These are phyloP conservation scores for Platanus orientalis DNA, from an alignment of 164 flowering plant genomes.

Conservation along the genomic window DNA sequence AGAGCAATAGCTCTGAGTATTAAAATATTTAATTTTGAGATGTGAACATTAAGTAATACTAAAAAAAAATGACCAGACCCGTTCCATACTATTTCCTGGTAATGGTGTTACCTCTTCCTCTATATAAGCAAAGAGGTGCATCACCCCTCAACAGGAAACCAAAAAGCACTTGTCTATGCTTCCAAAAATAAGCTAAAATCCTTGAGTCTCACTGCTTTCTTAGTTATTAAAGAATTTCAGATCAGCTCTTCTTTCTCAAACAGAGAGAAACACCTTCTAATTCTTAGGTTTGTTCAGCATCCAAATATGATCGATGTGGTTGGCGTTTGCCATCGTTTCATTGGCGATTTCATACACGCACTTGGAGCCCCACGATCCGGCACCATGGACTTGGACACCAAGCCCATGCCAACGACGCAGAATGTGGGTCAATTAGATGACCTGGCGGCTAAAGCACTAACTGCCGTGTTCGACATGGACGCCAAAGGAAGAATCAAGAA, in stretches of 20 bases:
- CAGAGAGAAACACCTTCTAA: neutral
- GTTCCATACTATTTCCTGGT: neutral
- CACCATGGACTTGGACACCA: neutral
- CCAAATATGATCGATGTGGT: slow-evolving; percentile 19
- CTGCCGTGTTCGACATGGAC: slow-evolving; percentile 24
- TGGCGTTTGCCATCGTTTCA: slow-evolving; percentile 13
- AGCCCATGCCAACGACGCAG: neutral
- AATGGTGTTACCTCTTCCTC: neutral
- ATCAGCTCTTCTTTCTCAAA: neutral
- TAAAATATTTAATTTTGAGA: neutral
- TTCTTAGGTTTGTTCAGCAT: neutral
- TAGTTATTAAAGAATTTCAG: neutral
- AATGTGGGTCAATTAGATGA: slow-evolving; percentile 11
- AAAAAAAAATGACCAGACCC: too few species aligned
- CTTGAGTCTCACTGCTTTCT: neutral
- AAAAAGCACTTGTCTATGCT: too few species aligned
- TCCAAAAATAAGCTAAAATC: neutral
- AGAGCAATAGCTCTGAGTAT: neutral
- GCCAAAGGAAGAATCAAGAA: slow-evolving; percentile 23
- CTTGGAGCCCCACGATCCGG: neutral
- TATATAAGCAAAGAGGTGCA: neutral
- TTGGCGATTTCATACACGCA: slow-evolving; percentile 15
- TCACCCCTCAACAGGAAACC: neutral
- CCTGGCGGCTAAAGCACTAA: slow-evolving; percentile 18
- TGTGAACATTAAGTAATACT: too few species aligned